Conservation (phyloP, 2,329 filamentous ascomycete species). For the Stagonosporopsis rhizophila region DNA sequence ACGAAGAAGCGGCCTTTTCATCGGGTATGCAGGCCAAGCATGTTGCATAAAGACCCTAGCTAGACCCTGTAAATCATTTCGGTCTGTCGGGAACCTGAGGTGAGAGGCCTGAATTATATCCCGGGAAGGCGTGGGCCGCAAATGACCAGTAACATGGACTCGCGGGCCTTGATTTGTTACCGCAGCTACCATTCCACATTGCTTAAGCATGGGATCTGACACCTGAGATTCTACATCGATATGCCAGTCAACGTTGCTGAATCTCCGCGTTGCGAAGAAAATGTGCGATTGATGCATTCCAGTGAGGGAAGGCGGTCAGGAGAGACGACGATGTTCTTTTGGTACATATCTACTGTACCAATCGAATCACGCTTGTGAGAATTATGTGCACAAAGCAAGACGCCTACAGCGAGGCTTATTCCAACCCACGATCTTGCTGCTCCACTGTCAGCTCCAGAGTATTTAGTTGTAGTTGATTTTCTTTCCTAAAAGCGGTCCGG, state of each 20-base stretch:
- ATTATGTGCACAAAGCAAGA: neutral
- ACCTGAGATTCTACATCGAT: neutral
- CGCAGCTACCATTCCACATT: neutral
- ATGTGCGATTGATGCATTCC: constrained; percentile 6
- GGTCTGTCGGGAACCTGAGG: neutral
- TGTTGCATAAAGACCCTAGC: neutral
- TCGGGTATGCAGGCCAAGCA: neutral
- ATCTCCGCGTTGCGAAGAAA: neutral
- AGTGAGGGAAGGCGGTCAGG: neutral
- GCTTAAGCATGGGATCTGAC: neutral
- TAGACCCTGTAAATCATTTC: constrained; percentile 3
- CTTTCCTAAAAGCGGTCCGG: constrained; percentile 16
- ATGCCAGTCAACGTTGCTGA: neutral
- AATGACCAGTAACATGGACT: neutral
- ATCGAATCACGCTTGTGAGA: neutral
- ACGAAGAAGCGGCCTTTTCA: neutral
- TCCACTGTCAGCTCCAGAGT: constrained; percentile 2
- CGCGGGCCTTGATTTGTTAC: neutral
- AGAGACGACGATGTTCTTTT: neutral
- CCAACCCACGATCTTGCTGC: constrained; percentile 3
- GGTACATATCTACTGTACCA: neutral
- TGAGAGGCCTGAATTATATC: neutral
- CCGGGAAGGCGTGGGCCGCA: neutral
- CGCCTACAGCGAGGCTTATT: constrained; percentile 1
- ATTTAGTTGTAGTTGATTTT: constrained; percentile 4